Evolutionary conservation across 2,329 filamentous ascomycete genomes (phyloP).

Genomic region (Colletotrichum australisinense): DNA sequence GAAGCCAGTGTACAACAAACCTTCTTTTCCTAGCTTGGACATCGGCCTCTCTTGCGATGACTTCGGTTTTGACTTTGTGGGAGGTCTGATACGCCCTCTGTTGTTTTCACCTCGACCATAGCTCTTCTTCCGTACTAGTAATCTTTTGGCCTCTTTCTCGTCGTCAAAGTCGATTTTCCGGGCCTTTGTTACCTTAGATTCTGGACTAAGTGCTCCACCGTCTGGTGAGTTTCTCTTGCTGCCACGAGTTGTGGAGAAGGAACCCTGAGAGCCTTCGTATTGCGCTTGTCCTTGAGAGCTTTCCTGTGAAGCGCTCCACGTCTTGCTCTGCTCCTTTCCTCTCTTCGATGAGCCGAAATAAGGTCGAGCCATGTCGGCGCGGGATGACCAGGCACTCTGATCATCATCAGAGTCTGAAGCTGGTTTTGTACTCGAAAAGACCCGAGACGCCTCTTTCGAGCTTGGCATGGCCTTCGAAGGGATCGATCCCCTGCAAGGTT

Average conservation of each 20-base stretch:
- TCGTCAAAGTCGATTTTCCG: not conserved
- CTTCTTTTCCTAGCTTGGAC: slow-evolving; percentile 1
- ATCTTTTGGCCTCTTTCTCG: not conserved
- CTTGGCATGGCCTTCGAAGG: not conserved
- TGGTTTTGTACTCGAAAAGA: not conserved
- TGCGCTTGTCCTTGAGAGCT: not conserved
- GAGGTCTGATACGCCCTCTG: not conserved
- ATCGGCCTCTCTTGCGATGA: not conserved
- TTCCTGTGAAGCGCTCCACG: slow-evolving; percentile 10
- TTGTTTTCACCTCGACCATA: not conserved
- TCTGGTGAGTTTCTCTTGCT: slow-evolving; percentile 18
- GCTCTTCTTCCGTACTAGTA: not conserved
- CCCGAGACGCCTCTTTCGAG: not conserved
- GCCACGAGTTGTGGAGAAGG: not conserved
- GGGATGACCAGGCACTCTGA: not conserved
- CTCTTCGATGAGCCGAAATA: slow-evolving; percentile 14
- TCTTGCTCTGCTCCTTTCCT: slow-evolving; percentile 10
- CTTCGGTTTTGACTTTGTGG: not conserved
- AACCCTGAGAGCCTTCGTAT: not conserved
- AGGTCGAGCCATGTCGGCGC: not conserved
- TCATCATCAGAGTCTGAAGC: slow-evolving; percentile 5
- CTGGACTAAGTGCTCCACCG: not conserved
- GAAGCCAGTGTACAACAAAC: not conserved
- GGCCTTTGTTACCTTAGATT: slow-evolving; percentile 7
- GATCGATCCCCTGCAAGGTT: not conserved